Base-by-base conservation (phyloP, 1,284 basidiomycete species). In the Somion occarium region DNA sequence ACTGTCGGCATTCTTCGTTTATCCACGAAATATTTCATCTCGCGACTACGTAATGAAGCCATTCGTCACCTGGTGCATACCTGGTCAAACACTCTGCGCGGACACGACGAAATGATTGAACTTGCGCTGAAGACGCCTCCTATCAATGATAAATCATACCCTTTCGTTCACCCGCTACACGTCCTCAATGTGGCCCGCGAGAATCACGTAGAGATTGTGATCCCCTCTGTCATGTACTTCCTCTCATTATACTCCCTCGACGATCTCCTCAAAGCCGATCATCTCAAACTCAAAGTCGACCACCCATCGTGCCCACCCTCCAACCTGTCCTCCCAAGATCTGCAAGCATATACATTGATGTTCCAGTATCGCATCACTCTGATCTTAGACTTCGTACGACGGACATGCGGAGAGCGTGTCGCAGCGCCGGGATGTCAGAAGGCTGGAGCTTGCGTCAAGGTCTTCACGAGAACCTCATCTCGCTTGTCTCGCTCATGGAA, bases 91-190 rank as follows among this genome's bases (percentile, higher is more conserved):
- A 78, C 78, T 1, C 70, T 84, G 3, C 64, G 69, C 39, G 79
- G 77, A 7, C 80, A 82, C 57, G 80, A 83, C 55, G 65, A 67
- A 37, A 80, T 82, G 78, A 72, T 82, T 19, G 69, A 75, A 43
- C 68, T 67, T 26, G 80, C 80, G 1, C 57, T 81, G 18, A 68
- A 61, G 25, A 64, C 75, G 2, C 74, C 73, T 4, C 51, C 65
- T 23, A 65, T 75, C 43, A 66, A 71, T 54, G 69, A 73, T 50
- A 66, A 76, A 44, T 73, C 75, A 18, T 82, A 78, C 58, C 81
- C 81, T 5, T 80, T 76, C 54, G 76, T 77, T 24, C 81, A 84
- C 59, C 81, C 80, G 7, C 60, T 84, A 20, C 78, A 80, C 58
- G 74, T 82, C 41, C 71, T 84, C 51, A 80, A 80, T 53, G 73